Evolutionary conservation across 2,329 filamentous ascomycete genomes (phyloP).

Genomic region (Dendrostoma leiphaemia): DNA sequence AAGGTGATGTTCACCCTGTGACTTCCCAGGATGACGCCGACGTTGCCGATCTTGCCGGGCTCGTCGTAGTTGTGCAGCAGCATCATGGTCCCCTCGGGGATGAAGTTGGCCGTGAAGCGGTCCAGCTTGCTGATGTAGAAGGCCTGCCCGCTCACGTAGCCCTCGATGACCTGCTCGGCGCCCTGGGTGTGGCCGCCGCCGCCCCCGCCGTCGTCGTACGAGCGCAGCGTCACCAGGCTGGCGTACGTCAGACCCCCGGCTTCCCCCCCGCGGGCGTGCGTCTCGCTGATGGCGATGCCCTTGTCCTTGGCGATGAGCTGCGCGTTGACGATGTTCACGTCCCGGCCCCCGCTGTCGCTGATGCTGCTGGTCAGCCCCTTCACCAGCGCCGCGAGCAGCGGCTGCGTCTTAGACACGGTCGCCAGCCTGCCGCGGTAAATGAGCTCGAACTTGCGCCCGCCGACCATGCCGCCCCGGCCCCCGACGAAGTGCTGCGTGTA

Average conservation of each 20-base stretch:
- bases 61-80: slow-evolving; percentile 80
- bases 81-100: slow-evolving; percentile 70
- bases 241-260: slow-evolving; percentile 63
- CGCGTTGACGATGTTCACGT: slow-evolving; percentile 83
- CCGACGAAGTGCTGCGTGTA: slow-evolving; percentile 73
- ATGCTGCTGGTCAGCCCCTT: slow-evolving; percentile 73
- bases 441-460: slow-evolving; percentile 70
- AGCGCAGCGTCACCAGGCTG: slow-evolving; percentile 68
- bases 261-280: slow-evolving; percentile 61
- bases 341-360: slow-evolving; percentile 61
- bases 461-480: slow-evolving; percentile 42
- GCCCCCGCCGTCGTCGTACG: slow-evolving; percentile 34
- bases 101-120: slow-evolving; percentile 71
- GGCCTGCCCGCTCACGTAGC: slow-evolving; percentile 62
- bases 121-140: slow-evolving; percentile 72
- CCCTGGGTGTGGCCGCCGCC: slow-evolving; percentile 18
- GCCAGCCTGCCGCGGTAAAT: slow-evolving; percentile 76
- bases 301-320: slow-evolving; percentile 72
- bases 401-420: slow-evolving; percentile 69
- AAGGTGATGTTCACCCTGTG: slow-evolving; percentile 76
- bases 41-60: slow-evolving; percentile 78
- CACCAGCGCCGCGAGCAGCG: slow-evolving; percentile 74
- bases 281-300: slow-evolving; percentile 75
- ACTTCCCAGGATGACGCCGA: slow-evolving; percentile 67
- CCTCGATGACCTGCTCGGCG: slow-evolving; percentile 53